Evolutionary conservation across 1,139 yeast genomes (phyloP), one percentile per base, ranked within the genome.

Genomic region (Yamadazyma triangularis): DNA sequence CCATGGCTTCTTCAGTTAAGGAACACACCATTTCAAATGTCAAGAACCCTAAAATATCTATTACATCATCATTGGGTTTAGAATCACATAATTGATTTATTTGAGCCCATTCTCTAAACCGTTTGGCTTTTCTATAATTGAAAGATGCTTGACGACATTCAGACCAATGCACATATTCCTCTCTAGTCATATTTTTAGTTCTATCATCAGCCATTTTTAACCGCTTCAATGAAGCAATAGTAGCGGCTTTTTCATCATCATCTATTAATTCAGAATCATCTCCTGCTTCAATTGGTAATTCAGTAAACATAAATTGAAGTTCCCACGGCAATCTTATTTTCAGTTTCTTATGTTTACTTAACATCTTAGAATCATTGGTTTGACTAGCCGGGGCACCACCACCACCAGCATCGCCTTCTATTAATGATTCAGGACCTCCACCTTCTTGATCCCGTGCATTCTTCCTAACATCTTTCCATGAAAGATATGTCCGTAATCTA

Each of bases 101-200:
- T 13, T 93, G 95, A 6, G 95, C 93, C 98, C 98, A 91, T 51
- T 91, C 99, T 50, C 94, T 73, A 52, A 91, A 91, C 49, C 96
- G 67, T 53, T 89, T 87, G 12, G 85, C 86, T 55, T 93, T 91
- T 47, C 97, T 71, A 50, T 88, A 91, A 0, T 98, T 93, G 53
- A 91, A 93, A 34, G 94, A 81, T 1, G 98, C 98, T 55, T 91
- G 98, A 42, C 99, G 76, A 60, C 98, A 91, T 53, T 91, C 99
- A 10, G 95, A 84, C 96, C 97, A 91, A 55, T 93, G 98, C 11
- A 89, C 98, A 48, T 91, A 91, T 53, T 91, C 98, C 50, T 91
- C 96, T 47, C 81, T 79, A 0, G 98, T 91, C 99, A 91, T 93
- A 43, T 83, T 76, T 44, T 70, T 76, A 0, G 99, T 91, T 42